phyloP scores from a whole-genome alignment of 1,139 yeast genomes.

The Geotrichum klebahnii region DNA sequence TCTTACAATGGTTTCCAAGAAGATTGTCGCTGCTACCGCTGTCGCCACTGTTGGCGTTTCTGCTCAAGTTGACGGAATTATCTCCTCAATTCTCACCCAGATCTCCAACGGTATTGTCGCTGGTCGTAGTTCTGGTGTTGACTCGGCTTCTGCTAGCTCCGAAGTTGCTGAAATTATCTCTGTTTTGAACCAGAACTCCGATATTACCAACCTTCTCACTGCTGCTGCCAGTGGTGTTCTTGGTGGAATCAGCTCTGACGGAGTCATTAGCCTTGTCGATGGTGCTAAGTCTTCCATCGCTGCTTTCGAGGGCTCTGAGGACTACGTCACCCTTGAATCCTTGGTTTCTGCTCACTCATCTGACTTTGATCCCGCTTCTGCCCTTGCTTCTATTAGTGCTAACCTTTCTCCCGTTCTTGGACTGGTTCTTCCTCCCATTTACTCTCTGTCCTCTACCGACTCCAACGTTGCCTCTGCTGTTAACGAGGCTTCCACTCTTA shows the following conservation, averaged over 20 bases:
- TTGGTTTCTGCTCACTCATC: conserved; percentile 16
- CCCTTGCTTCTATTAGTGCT: conserved; percentile 21
- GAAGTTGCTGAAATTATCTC: conserved; percentile 24
- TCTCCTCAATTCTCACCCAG: conserved; percentile 21
- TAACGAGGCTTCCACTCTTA: conserved; percentile 16
- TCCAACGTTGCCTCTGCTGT: conserved; percentile 22
- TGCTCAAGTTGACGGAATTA: conserved; percentile 22
- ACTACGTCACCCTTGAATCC: conserved; percentile 21
- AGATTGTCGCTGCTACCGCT: conserved; percentile 20
- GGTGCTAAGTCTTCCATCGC: conserved; percentile 23
- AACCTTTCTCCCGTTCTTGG: conserved; percentile 21
- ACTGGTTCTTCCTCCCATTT: conserved; percentile 21
- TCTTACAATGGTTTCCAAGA: conserved; percentile 24
- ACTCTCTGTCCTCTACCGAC: conserved; percentile 22
- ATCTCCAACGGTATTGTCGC: conserved; percentile 23
- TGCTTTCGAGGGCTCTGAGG: conserved; percentile 22
- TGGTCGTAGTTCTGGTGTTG: conserved; percentile 22
- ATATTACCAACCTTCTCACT: conserved; percentile 21
- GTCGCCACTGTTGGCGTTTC: conserved; percentile 23
- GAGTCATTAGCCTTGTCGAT: conserved; percentile 19
- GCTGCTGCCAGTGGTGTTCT: conserved; percentile 22
- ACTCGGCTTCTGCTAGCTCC: conserved; percentile 21
- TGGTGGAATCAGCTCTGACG: conserved; percentile 24
- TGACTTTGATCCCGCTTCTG: conserved; percentile 22
- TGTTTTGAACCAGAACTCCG: conserved; percentile 20